Evolutionary conservation across 306 rosid genomes (phyloP), one percentile per base, ranked within the genome.

Genomic region (Vigna nakashimae): DNA sequence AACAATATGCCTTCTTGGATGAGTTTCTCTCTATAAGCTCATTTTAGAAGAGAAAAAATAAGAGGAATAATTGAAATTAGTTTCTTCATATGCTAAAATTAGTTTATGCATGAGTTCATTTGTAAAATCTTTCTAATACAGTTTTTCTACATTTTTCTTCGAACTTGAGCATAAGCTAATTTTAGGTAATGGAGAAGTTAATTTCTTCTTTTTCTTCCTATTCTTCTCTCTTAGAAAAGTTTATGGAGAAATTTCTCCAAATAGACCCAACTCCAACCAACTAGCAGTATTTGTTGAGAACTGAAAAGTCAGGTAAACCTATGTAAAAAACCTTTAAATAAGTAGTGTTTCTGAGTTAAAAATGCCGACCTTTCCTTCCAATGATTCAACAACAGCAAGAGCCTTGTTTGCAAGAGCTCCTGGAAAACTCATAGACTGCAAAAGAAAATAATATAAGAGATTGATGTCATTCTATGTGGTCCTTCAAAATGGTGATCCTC

Each of bases 301-400:
- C 34, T 18, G 60, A 56, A 78, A 50, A 66, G 45, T 16, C 48
- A 42, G 43, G 58, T 36, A 50, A 67, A 59, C 65, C 46, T 57
- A 59, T 48, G 67, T 30, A 59, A 50, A 59, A 63, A 81, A 57
- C 70, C 81, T 64, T 55, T 46, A 56, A 5, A 52, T 52, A 36
- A 58, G 43, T 58, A 65, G 36, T 46, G 79, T 50, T 42, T 63
- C 68, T 13, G 12, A 80, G 14, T 51, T 73, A 17, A 52, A 78
- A 79, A 58, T 75, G 76, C 90, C 30, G 59, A 95, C 99, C 99
- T 92, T 95, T 83, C 99, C 99, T 84, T 92, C 99, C 84, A 95
- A 88, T 71, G 98, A 95, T 77, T 95, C 99, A 79, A 86, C 89
- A 40, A 83, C 91, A 2, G 85, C 79, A 65, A 92, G 85, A 69